These are phyloP conservation scores for Pugionium dolabratum DNA, from an alignment of 345 rosid species.

Conservation along the genomic window DNA sequence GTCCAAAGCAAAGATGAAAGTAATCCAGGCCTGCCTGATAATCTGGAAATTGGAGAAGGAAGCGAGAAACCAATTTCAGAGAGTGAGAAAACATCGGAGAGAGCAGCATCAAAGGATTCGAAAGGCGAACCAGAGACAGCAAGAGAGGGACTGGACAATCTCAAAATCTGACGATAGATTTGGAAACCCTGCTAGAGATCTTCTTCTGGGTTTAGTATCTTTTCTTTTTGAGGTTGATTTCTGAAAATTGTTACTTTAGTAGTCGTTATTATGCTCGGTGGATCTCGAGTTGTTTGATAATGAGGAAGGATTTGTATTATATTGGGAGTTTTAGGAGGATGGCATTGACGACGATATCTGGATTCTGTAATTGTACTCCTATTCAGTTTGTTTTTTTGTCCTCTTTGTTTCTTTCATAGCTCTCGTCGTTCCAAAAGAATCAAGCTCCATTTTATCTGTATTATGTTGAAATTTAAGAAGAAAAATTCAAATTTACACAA, in stretches of 20 bases:
- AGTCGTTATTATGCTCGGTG: too few species aligned
- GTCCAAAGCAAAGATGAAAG: conserved; percentile 21
- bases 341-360: too few species aligned
- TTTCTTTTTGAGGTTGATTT: too few species aligned
- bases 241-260: too few species aligned
- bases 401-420: too few species aligned
- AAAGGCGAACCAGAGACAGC: conserved; percentile 46
- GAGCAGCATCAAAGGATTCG: conserved; percentile 21
- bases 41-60: conserved; percentile 25
- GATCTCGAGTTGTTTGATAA: too few species aligned
- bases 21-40: conserved; percentile 26
- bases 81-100: conserved; percentile 20
- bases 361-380: too few species aligned
- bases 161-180: conserved; percentile 47
- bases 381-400: too few species aligned
- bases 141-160: conserved; percentile 52
- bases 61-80: neutral
- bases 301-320: too few species aligned
- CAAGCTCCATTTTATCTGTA: neutral
- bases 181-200: neutral
- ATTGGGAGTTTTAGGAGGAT: too few species aligned
- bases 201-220: too few species aligned
- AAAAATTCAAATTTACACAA: neutral
- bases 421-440: too few species aligned
- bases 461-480: neutral